Percentiles rank a stretch among this genome's conserved stretches.
Evolutionary conservation across 2,329 filamentous ascomycete species (phyloP).

Genomic region (Aureobasidium melanogenum): DNA sequence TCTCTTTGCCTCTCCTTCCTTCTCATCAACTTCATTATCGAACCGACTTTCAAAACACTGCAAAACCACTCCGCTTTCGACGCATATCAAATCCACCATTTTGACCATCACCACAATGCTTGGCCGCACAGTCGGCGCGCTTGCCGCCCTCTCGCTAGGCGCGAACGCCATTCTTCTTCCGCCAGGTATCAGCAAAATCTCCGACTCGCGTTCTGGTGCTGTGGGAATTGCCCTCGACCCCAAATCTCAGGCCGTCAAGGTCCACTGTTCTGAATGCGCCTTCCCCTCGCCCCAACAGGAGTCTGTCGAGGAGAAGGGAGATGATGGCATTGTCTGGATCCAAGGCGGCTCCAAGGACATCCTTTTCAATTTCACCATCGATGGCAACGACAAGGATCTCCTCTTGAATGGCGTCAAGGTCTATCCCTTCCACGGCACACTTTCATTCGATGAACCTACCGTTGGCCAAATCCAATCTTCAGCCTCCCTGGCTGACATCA

Average conservation of each 20-base stretch:
- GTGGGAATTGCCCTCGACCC: slow-evolving; percentile 33
- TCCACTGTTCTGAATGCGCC: slow-evolving; percentile 49
- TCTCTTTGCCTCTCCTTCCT: not conserved
- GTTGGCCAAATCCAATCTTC: slow-evolving; percentile 21
- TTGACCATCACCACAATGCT: slow-evolving; percentile 20
- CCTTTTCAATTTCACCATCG: slow-evolving; percentile 45
- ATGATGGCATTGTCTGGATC: slow-evolving; percentile 19
- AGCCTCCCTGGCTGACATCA: slow-evolving; percentile 18
- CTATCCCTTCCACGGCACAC: slow-evolving; percentile 33
- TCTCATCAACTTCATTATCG: not conserved
- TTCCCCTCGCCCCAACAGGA: slow-evolving; percentile 23
- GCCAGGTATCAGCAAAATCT: slow-evolving; percentile 35
- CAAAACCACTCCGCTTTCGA: not conserved
- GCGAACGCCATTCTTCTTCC: slow-evolving; percentile 45
- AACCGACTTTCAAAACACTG: not conserved
- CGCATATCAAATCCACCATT: not conserved
- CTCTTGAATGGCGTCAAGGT: slow-evolving; percentile 53
- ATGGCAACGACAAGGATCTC: slow-evolving; percentile 38
- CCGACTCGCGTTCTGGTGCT: slow-evolving; percentile 37
- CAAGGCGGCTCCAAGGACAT: slow-evolving; percentile 25
- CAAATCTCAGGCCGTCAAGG: slow-evolving; percentile 34
- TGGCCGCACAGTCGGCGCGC: slow-evolving; percentile 24
- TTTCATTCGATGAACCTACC: slow-evolving; percentile 4
- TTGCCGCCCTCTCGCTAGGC: slow-evolving; percentile 21
- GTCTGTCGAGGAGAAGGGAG: slow-evolving; percentile 17